phyloP scores from a whole-genome alignment of 1,284 basidiomycete genomes.

The Apiotrichum gracile region DNA sequence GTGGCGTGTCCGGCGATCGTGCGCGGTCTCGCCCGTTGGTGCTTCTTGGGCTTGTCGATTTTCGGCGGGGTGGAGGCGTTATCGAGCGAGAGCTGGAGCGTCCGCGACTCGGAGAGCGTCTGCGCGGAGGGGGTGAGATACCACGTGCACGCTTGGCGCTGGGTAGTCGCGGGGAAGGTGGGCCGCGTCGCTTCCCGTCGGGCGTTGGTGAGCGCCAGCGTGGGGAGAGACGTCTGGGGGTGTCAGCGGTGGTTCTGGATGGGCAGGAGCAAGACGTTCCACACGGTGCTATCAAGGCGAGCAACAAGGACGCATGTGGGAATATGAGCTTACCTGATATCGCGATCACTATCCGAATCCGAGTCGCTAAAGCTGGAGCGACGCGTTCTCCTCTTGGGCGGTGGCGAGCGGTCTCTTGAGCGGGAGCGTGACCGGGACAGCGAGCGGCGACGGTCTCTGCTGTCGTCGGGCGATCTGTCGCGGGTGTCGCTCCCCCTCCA shows the following conservation, averaged over 20 bases:
- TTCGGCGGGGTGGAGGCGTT: not conserved
- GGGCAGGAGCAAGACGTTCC: not conserved
- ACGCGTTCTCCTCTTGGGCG: not conserved
- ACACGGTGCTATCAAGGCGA: not conserved
- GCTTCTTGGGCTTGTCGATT: not conserved
- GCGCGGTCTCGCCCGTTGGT: slow-evolving; percentile 15
- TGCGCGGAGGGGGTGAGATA: slow-evolving; percentile 1
- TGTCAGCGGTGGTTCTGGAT: not conserved
- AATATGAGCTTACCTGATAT: not conserved
- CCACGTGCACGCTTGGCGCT: slow-evolving; percentile 8
- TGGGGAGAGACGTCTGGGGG: not conserved
- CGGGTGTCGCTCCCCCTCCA: not conserved
- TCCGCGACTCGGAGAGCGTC: not conserved
- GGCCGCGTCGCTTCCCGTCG: slow-evolving; percentile 2
- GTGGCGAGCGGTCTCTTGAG: not conserved
- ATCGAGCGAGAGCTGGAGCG: slow-evolving; percentile 1
- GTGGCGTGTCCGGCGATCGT: slow-evolving; percentile 7
- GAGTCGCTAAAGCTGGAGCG: slow-evolving; percentile 2
- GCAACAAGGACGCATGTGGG: not conserved
- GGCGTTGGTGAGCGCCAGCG: slow-evolving; percentile 6
- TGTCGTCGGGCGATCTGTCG: not conserved
- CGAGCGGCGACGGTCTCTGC: not conserved
- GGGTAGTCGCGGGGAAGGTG: slow-evolving; percentile 4
- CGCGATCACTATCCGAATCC: slow-evolving; percentile 4
- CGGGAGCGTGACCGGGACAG: not conserved